These are phyloP conservation scores for Niveomyces coronatus DNA, from an alignment of 2,329 filamentous ascomycete genomes.

Conservation along the genomic window DNA sequence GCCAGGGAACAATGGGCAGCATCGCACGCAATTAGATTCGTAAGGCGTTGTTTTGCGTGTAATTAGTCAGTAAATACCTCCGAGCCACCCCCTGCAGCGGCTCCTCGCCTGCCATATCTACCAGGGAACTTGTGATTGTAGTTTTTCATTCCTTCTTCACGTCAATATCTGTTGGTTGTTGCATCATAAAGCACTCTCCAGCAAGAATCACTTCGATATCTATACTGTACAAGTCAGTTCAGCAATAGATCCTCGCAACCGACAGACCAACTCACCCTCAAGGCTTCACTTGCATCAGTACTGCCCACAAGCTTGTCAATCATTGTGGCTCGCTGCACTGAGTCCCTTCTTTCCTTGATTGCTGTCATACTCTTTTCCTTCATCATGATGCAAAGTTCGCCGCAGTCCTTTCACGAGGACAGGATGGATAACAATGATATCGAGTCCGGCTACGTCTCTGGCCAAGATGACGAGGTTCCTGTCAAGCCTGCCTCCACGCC, in stretches of 20 bases:
- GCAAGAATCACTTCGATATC: too few species aligned
- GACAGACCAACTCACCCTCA: constrained; percentile 1
- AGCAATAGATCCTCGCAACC: too few species aligned
- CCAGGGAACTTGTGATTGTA: too few species aligned
- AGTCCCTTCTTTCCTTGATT: constrained; percentile 12
- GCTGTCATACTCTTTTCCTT: constrained; percentile 23
- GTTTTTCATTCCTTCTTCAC: background rate
- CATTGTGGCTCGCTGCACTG: constrained; percentile 9
- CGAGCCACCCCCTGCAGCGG: background rate
- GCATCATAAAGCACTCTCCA: too few species aligned
- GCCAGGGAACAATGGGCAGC: too few species aligned
- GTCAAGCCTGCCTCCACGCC: constrained; percentile 40
- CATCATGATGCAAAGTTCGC: constrained; percentile 27
- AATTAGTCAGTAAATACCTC: constrained; percentile 10
- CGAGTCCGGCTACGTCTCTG: constrained; percentile 81
- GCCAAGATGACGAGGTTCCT: constrained; percentile 30
- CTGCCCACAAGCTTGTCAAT: background rate
- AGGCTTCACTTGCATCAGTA: background rate
- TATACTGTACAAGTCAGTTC: too few species aligned
- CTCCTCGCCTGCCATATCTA: background rate
- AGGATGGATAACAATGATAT: constrained; percentile 36
- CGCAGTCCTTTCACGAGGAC: constrained; percentile 28
- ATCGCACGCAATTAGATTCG: too few species aligned
- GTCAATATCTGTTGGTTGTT: too few species aligned
- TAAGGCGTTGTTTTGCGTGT: too few species aligned